Base-by-base conservation (phyloP, 1,139 yeast genomes). In the Citeromyces siamensis region DNA sequence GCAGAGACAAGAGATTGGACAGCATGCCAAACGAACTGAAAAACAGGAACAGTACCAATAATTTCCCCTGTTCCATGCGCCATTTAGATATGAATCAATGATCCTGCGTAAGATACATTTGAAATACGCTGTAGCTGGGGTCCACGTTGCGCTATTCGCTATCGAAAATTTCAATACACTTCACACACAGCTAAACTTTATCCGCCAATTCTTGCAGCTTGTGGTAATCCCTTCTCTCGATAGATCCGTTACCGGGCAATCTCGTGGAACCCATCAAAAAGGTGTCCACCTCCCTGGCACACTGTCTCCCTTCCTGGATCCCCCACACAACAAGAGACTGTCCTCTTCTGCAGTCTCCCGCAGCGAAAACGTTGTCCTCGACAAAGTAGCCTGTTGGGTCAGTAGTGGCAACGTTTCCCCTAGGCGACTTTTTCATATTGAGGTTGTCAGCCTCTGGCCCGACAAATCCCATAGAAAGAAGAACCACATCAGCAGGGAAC, bases 311-410 rank as follows among this genome's bases (percentile, higher is more conserved):
- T 64, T 90, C 98, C 64, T 90, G 97, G 50, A 90, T 90, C 64
- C 97, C 98, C 97, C 98, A 90, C 41, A 90, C 98, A 57, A 90
- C 93, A 58, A 90, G 74, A 3, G 95, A 85, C 66, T 90, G 98
- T 23, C 98, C 98, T 63, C 98, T 80, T 68, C 98, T 81, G 66
- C 97, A 90, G 61, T 90, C 98, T 62, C 98, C 98, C 37, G 96
- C 96, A 39, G 96, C 85, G 56, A 86, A 90, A 44, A 86, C 55
- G 50, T 85, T 86, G 38, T 64, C 68, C 28, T 63, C 64, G 40
- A 85, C 88, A 46, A 72, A 68, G 68, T 88, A 86, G 32, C 81
- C 81, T 40, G 75, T 70, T 42, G 79, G 73, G 45, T 70, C 72
- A 29, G 64, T 52, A 5, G 95, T 84, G 40, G 73, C 68, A 53